Conservation (phyloP, 805 yeast genomes). For the Schizosaccharomyces pombe region ASM294v3 CU329670.1:2434501-2435000, state of each 20-base stretch:
- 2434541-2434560: conserved; percentile 63
- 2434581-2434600: conserved; percentile 34
- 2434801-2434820: conserved; percentile 16
- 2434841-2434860: conserved; percentile 91
- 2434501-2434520: conserved; percentile 36
- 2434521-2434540: conserved; percentile 54
- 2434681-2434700: conserved; percentile 41
- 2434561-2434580: conserved; percentile 53
- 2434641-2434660: conserved; percentile 88
- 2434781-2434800: conserved; percentile 8
- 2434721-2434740: conserved; percentile 55
- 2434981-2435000: conserved; percentile 22
- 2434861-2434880: conserved; percentile 17
- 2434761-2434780: conserved; percentile 46
- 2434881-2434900: conserved; percentile 1
- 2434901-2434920: conserved; percentile 71
- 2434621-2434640: conserved; percentile 53
- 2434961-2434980: conserved; percentile 82
- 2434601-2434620: conserved; percentile 48
- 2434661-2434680: conserved; percentile 60
- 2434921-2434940: conserved; percentile 15
- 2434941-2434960: conserved; percentile 58
- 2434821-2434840: conserved; percentile 47
- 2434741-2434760: conserved; percentile 79
- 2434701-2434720: conserved; percentile 55